A percentile compares a stretch with the other conserved stretches of the same genome.
Conservation (phyloP, 257 asterid species). For the Solanum gandarillasii region DNA sequence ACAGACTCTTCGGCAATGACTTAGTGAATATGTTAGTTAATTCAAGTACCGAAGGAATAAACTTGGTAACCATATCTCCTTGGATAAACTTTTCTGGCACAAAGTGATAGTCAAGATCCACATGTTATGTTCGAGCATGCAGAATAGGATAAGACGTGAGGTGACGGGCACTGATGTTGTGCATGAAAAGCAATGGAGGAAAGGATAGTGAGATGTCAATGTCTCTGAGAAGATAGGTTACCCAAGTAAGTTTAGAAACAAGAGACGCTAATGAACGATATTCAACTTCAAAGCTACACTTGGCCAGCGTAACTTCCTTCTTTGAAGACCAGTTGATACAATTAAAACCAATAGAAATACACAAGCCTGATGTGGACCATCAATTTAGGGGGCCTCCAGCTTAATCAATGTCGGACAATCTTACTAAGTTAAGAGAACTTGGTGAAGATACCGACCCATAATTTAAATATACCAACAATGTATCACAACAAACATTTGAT, state of each 20-base stretch:
- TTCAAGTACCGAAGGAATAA: too few species aligned
- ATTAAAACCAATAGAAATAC: background rate
- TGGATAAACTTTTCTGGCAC: too few species aligned
- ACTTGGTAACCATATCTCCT: too few species aligned
- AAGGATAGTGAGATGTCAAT: too few species aligned
- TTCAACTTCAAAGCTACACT: background rate
- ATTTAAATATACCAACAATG: too few species aligned
- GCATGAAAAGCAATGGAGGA: too few species aligned
- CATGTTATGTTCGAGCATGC: too few species aligned
- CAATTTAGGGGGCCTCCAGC: background rate
- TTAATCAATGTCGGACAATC: background rate
- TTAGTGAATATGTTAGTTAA: too few species aligned
- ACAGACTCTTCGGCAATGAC: too few species aligned
- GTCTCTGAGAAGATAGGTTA: background rate
- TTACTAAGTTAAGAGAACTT: background rate
- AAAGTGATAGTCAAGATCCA: too few species aligned
- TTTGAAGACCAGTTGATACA: background rate
- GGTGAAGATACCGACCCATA: background rate
- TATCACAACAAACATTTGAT: background rate
- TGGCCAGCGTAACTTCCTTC: background rate
- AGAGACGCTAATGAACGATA: background rate
- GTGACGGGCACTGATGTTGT: too few species aligned
- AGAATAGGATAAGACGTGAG: too few species aligned
- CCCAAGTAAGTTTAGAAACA: background rate
- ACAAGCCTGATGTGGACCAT: background rate